Evolutionary conservation across 129 eudicot genomes (phyloP).

Genomic region (Pseudognaphalium luteoalbum): DNA sequence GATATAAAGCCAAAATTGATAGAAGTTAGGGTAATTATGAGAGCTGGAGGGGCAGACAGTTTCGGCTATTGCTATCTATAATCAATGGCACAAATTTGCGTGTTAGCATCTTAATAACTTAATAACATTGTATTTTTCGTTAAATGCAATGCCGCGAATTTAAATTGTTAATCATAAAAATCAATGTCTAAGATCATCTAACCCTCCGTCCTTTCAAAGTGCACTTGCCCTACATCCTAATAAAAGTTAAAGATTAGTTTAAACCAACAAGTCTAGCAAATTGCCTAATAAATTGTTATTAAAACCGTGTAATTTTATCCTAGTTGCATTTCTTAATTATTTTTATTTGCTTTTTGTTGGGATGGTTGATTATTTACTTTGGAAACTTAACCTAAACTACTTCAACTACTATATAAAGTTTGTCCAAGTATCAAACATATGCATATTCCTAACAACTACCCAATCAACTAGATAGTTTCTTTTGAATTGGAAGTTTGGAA

Average conservation of each 20-base stretch:
- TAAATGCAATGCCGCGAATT: too few species aligned
- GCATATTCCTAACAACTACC: constrained; percentile 23
- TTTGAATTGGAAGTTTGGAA: constrained; percentile 11
- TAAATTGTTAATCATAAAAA: too few species aligned
- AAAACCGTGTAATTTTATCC: constrained; percentile 17
- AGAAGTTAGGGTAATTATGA: not conserved
- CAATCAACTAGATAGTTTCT: constrained; percentile 26
- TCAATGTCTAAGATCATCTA: too few species aligned
- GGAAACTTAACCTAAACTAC: constrained; percentile 24
- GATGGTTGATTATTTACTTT: constrained; percentile 15
- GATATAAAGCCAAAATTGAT: not conserved
- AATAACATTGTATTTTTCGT: too few species aligned
- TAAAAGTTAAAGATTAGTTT: not conserved
- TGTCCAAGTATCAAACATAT: constrained; percentile 8
- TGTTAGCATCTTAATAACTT: too few species aligned
- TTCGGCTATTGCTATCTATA: too few species aligned
- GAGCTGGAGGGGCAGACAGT: too few species aligned
- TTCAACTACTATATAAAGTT: constrained; percentile 21
- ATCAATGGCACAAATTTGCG: too few species aligned
- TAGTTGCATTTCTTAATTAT: constrained; percentile 26
- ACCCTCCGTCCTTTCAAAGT: too few species aligned
- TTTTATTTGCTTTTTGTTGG: not conserved
- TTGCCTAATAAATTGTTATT: constrained; percentile 14
- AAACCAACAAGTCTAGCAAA: constrained; percentile 16
- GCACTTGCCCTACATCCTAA: too few species aligned